A percentile compares a stretch with the other conserved stretches of the same genome.
Conservation (phyloP, 2,329 filamentous ascomycete genomes). For the Pseudohalonectria lignicola region DNA sequence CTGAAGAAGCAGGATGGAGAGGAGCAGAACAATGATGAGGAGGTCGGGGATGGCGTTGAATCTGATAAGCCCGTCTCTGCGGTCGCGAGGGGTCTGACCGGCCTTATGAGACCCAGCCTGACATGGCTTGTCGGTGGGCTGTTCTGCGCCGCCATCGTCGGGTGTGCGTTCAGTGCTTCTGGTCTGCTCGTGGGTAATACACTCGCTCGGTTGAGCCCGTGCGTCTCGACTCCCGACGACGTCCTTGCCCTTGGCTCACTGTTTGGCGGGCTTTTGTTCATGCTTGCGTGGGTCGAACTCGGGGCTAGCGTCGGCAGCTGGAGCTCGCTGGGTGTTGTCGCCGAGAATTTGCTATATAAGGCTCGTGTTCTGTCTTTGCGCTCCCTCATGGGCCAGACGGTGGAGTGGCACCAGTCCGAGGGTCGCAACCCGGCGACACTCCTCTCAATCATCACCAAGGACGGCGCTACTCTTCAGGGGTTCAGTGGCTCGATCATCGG, state of each 20-base stretch:
- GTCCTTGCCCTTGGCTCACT: constrained; percentile 39
- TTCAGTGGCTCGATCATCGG: constrained; percentile 62
- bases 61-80: background rate
- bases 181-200: constrained; percentile 51
- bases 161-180: constrained; percentile 43
- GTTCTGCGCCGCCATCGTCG: constrained; percentile 39
- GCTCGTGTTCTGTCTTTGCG: constrained; percentile 44
- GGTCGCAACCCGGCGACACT: constrained; percentile 50
- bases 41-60: no score
- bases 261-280: constrained; percentile 48
- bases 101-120: constrained; percentile 21
- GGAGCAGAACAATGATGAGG: background rate
- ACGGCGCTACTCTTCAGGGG: constrained; percentile 55
- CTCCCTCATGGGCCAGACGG: constrained; percentile 43
- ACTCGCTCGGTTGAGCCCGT: constrained; percentile 44
- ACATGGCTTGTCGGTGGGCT: constrained; percentile 32
- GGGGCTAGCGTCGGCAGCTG: constrained; percentile 47
- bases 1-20: background rate
- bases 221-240: constrained; percentile 29
- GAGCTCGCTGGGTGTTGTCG: constrained; percentile 42
- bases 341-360: constrained; percentile 45
- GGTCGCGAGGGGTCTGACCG: constrained; percentile 4
- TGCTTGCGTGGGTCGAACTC: constrained; percentile 48
- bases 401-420: constrained; percentile 57
- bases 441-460: constrained; percentile 57